A percentile compares a stretch with the other conserved stretches of the same genome.
Conservation (phyloP, 2,329 filamentous ascomycete species). For the Tolypocladium tropicale region DNA sequence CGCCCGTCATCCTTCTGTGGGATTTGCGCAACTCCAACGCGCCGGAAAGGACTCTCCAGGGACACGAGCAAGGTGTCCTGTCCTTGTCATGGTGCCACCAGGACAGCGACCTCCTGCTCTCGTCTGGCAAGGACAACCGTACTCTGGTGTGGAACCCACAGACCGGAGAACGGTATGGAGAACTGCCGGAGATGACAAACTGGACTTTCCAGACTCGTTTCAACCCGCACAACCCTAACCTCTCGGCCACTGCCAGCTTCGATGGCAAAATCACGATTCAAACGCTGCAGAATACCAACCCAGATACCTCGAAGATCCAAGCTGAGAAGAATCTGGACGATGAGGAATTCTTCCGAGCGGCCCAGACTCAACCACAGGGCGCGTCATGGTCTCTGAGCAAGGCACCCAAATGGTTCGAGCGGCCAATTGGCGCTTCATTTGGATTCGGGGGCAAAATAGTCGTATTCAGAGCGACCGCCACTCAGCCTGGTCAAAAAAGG, state of each 20-base stretch:
- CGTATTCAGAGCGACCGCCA: conserved; percentile 51
- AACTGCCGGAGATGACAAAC: conserved; percentile 96
- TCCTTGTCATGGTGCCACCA: conserved; percentile 94
- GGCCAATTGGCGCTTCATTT: conserved; percentile 78
- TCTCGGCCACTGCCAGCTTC: conserved; percentile 92
- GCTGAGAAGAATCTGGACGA: conserved; percentile 67
- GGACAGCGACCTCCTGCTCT: conserved; percentile 80
- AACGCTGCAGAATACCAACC: conserved; percentile 88
- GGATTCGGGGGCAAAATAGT: conserved; percentile 93
- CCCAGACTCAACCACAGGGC: conserved; percentile 82
- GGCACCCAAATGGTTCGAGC: conserved; percentile 83
- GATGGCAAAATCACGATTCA: conserved; percentile 94
- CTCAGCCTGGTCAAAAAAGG: conserved; percentile 51
- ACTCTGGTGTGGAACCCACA: conserved; percentile 95
- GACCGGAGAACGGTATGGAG: conserved; percentile 76
- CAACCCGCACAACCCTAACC: conserved; percentile 83
- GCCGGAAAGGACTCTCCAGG: conserved; percentile 76
- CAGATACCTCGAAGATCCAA: conserved; percentile 55
- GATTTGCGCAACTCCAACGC: conserved; percentile 93
- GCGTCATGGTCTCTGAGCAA: conserved; percentile 79
- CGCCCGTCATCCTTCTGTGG: conserved; percentile 85
- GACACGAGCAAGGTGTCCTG: conserved; percentile 89
- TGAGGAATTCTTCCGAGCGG: conserved; percentile 93
- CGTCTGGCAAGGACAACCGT: conserved; percentile 92
- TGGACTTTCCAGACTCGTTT: conserved; percentile 97